These are phyloP conservation scores for Lepiota brunneoincarnata DNA, from an alignment of 768 basidiomycete genomes.

Conservation along the genomic window DNA sequence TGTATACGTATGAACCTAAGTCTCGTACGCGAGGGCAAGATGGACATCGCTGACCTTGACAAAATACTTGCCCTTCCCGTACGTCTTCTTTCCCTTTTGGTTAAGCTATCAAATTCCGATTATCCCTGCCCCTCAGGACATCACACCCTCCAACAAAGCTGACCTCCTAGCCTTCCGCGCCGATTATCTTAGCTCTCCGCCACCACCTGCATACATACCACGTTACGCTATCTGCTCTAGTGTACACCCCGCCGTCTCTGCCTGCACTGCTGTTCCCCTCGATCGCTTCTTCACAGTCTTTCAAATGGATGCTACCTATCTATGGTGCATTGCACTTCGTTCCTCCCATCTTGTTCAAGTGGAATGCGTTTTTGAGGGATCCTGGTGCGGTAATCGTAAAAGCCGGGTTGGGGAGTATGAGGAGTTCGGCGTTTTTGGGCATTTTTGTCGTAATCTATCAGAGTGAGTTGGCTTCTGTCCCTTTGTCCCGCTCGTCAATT, in stretches of 20 bases:
- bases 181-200: slow-evolving; percentile 29
- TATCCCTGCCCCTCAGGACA: slow-evolving; percentile 35
- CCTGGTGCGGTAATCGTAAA: slow-evolving; percentile 65
- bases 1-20: slow-evolving; percentile 59
- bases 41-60: slow-evolving; percentile 59
- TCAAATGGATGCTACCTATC: slow-evolving; percentile 78
- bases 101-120: background rate
- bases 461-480: slow-evolving; percentile 40
- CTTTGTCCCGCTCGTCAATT: slow-evolving; percentile 19
- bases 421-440: slow-evolving; percentile 87
- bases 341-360: slow-evolving; percentile 81
- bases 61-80: slow-evolving; percentile 48
- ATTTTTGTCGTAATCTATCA: slow-evolving; percentile 83
- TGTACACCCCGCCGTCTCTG: slow-evolving; percentile 72
- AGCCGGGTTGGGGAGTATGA: slow-evolving; percentile 66
- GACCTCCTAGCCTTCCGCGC: slow-evolving; percentile 44
- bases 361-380: slow-evolving; percentile 58
- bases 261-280: slow-evolving; percentile 57
- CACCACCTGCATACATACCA: slow-evolving; percentile 14
- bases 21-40: slow-evolving; percentile 54
- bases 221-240: slow-evolving; percentile 60
- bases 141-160: slow-evolving; percentile 48
- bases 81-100: slow-evolving; percentile 10
- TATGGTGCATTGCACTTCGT: slow-evolving; percentile 91
- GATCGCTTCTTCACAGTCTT: slow-evolving; percentile 78